A percentile compares a stretch with the other conserved stretches of the same genome.
Evolutionary conservation across 305 asterid genomes (phyloP).

Genomic region (Ajuga reptans): DNA sequence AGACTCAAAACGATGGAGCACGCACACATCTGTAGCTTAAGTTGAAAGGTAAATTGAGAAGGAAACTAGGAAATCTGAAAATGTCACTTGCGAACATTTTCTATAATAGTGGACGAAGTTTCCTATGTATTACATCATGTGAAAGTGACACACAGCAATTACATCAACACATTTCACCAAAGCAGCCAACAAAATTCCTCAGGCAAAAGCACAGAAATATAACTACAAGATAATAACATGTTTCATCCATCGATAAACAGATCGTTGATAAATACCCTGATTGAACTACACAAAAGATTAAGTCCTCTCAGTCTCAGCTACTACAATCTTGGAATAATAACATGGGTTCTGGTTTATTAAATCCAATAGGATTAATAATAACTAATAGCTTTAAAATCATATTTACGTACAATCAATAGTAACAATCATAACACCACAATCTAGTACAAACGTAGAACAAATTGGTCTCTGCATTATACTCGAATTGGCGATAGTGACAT

Average conservation of each 20-base stretch:
- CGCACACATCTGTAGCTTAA: not conserved
- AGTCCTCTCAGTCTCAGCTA: slow-evolving; percentile 16
- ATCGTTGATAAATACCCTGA: no score
- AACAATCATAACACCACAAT: not conserved
- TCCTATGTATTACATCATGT: not conserved
- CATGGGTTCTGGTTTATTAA: not conserved
- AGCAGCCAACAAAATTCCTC: not conserved
- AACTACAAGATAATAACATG: not conserved
- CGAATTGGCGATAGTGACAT: not conserved
- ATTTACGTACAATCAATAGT: not conserved
- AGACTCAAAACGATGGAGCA: no score
- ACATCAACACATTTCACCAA: not conserved
- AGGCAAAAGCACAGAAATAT: not conserved
- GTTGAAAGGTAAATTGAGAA: not conserved
- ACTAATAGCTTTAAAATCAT: not conserved
- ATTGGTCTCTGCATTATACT: not conserved
- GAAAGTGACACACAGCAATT: not conserved
- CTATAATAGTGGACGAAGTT: not conserved
- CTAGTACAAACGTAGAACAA: not conserved
- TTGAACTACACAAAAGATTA: not conserved
- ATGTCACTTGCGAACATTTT: not conserved
- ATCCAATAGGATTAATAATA: not conserved
- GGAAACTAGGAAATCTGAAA: not conserved
- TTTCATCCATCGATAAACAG: no score
- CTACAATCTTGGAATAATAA: not conserved